Evolutionary conservation across 352 stramenopile genomes (phyloP), one percentile per base, ranked within the genome.

Genomic region (Phytophthora constricta): DNA sequence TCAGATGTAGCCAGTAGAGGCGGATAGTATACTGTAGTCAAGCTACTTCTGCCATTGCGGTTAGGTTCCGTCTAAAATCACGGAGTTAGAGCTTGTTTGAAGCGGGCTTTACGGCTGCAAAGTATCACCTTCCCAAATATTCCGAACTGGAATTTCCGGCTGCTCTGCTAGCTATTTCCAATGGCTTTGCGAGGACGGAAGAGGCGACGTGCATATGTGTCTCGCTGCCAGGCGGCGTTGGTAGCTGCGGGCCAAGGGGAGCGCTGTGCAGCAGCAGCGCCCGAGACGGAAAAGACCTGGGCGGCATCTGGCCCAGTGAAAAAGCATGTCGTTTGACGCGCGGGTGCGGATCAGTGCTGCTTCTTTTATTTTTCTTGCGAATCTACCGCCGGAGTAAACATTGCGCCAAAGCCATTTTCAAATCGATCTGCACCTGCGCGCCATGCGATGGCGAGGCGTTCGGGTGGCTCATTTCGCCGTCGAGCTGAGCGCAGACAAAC

Each of bases 191-290:
- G 14, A 47, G 41, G 34, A 59, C 46, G 65, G 58, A 68, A 72
- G 52, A 68, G 58, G 17, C 34, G 23, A 19, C 19, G 47, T 11
- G 10, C 22, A 19, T 69, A 22, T 62, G 60, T 62, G 51, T 47
- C 43, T 51, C 60, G 20, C 43, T 59, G 20, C 57, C 64, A 71
- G 51, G 22, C 37, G 65, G 58, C 31, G 46, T 48, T 68, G 45
- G 26, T 52, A 48, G 45, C 53, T 42, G 33, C 8, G 20, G 34
- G 27, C 39, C 9, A 47, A 72, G 51, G 59, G 52, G 26, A 72
- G 31, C 27, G 31, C 26, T 48, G 23, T 60, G 62, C 22, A 45
- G 51, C 28, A 45, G 51, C 25, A 58, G 34, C 51, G 58, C 14
- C 22, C 33, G 51, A 27, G 10, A 14, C 19, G 43, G 54, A 25